Conservation (phyloP, 495 filamentous ascomycete genomes). For the Neurospora sp. region DNA sequence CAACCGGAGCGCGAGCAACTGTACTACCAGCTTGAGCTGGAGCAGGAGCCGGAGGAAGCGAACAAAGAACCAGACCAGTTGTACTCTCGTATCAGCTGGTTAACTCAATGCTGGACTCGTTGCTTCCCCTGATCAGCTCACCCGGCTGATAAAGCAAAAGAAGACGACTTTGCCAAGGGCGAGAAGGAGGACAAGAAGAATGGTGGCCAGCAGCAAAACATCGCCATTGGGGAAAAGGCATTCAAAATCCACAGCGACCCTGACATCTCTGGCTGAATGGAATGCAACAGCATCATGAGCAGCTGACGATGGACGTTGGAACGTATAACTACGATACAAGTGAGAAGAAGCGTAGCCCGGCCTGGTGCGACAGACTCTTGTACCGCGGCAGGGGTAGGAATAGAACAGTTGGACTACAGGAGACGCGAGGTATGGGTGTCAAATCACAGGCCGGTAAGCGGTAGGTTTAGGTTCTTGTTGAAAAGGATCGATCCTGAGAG, state of each 20-base stretch:
- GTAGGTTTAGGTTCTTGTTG: conserved; percentile 65
- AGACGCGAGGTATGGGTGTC: conserved; percentile 82
- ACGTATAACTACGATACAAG: conserved; percentile 88
- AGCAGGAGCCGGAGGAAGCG: background rate
- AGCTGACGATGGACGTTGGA: conserved; percentile 53
- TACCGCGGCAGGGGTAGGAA: conserved; percentile 64
- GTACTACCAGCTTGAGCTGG: background rate
- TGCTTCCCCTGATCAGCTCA: too few species aligned
- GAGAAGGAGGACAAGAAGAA: conserved; percentile 49
- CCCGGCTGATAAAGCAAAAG: too few species aligned
- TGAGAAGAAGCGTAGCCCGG: conserved; percentile 91
- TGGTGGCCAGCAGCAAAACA: conserved; percentile 34
- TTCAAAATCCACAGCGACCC: too few species aligned
- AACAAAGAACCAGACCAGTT: too few species aligned
- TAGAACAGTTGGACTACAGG: conserved; percentile 79
- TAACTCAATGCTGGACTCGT: too few species aligned
- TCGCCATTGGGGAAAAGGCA: too few species aligned
- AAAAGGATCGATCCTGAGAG: conserved; percentile 65
- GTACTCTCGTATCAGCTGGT: too few species aligned
- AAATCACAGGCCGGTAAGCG: conserved; percentile 90
- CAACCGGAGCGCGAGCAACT: background rate
- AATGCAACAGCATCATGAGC: too few species aligned
- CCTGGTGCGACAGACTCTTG: conserved; percentile 92
- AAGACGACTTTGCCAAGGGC: conserved; percentile 47
- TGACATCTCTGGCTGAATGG: too few species aligned